Evolutionary conservation across 1,139 yeast genomes (phyloP).

Genomic region (Diutina ranongensis): DNA sequence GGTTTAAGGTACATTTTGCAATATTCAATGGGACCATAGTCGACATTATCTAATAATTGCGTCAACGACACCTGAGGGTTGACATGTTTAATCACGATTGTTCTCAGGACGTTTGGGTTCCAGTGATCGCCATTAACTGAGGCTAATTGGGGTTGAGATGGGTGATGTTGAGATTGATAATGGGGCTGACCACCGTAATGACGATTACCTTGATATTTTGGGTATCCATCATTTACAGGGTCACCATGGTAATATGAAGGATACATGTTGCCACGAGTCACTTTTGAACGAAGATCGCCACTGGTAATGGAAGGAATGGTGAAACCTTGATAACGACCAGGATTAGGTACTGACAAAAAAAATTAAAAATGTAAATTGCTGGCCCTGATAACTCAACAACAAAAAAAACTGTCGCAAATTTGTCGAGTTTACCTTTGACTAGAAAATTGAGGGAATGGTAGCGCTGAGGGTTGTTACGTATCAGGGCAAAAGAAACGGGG

Average conservation of each 20-base stretch:
- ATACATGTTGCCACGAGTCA: neutral
- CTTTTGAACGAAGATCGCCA: neutral
- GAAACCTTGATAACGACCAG: too few relatives aligned
- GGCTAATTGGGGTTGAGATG: neutral
- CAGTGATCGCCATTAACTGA: slow-evolving; percentile 13
- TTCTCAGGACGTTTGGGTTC: slow-evolving; percentile 28
- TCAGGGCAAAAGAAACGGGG: neutral
- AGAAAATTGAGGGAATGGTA: too few relatives aligned
- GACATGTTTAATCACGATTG: slow-evolving; percentile 25
- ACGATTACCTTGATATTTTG: too few relatives aligned
- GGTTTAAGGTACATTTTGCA: slow-evolving; percentile 24
- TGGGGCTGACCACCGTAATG: too few relatives aligned
- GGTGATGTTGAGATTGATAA: too few relatives aligned
- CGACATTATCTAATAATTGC: slow-evolving; percentile 24
- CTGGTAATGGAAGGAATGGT: too few relatives aligned
- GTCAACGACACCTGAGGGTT: slow-evolving; percentile 17
- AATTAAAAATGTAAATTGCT: neutral
- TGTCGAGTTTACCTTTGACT: neutral
- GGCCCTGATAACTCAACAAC: neutral
- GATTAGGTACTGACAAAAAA: too few relatives aligned
- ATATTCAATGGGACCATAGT: slow-evolving; percentile 35
- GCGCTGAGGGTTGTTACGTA: too few relatives aligned
- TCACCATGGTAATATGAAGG: neutral
- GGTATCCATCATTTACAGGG: neutral
- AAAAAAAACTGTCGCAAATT: neutral